These are phyloP conservation scores for Mycosphaerella sp. DNA, from an alignment of 2,329 filamentous ascomycete genomes.

Conservation along the genomic window DNA sequence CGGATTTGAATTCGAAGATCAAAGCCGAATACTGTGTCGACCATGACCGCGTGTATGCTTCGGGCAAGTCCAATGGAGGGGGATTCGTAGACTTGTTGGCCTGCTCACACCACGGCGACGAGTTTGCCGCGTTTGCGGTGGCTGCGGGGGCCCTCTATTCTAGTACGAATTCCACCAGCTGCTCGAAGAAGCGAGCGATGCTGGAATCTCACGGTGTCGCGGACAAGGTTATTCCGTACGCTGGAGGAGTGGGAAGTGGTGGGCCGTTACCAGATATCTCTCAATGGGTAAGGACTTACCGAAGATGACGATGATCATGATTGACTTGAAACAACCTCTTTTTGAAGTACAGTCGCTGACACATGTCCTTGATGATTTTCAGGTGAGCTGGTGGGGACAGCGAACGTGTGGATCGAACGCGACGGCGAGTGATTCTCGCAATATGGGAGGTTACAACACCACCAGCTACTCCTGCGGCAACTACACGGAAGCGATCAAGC, in stretches of 20 bases:
- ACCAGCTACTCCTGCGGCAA: conserved; percentile 28
- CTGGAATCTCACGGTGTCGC: conserved; percentile 42
- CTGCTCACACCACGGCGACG: conserved; percentile 37
- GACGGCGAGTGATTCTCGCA: conserved; percentile 21
- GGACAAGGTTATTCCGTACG: conserved; percentile 40
- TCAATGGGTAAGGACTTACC: conserved; percentile 11
- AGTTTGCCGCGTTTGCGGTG: conserved; percentile 47
- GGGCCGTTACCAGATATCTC: conserved; percentile 22
- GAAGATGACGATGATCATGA: no score
- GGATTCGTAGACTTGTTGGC: conserved; percentile 44
- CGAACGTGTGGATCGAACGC: conserved; percentile 31
- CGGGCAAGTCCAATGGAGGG: conserved; percentile 52
- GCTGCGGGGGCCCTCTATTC: conserved; percentile 45
- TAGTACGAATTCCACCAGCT: conserved; percentile 22
- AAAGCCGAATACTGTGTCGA: conserved; percentile 43
- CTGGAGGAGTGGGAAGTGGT: conserved; percentile 25
- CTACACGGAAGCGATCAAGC: conserved; percentile 33
- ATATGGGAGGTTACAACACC: conserved; percentile 28
- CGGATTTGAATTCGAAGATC: conserved; percentile 40
- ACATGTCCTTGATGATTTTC: conserved; percentile 16
- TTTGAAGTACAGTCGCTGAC: no score
- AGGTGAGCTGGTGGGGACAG: conserved; percentile 36
- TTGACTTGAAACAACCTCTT: no score
- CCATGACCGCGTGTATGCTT: conserved; percentile 39
- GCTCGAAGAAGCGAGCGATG: conserved; percentile 34